Conservation (phyloP, 2,329 filamentous ascomycete genomes). For the Diaporthe velutina region DNA sequence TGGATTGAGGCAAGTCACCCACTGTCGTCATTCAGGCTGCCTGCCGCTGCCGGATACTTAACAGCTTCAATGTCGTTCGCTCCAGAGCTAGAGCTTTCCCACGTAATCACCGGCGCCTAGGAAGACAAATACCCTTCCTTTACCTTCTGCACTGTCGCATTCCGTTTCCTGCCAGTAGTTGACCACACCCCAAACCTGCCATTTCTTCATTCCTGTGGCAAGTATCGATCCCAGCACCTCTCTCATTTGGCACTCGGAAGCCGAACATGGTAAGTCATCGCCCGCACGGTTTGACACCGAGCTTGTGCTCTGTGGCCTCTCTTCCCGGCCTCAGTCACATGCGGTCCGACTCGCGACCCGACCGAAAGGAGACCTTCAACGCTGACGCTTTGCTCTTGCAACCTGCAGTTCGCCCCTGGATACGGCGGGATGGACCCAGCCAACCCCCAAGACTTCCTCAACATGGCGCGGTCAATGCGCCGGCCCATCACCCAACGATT, state of each 20-base stretch:
- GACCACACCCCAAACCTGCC: not conserved
- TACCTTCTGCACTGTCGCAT: not conserved
- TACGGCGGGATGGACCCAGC: conserved; percentile 60
- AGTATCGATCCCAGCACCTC: not conserved
- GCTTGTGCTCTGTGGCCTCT: not conserved
- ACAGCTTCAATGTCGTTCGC: conserved; percentile 1
- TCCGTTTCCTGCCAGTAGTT: not conserved
- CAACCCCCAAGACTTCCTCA: conserved; percentile 63
- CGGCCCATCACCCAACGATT: conserved; percentile 78
- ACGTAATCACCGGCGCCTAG: no score
- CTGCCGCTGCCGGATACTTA: conserved; percentile 25
- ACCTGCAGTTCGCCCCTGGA: conserved; percentile 51
- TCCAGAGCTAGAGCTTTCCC: not conserved
- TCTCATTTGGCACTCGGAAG: not conserved
- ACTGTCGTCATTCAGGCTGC: conserved; percentile 39
- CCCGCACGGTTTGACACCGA: not conserved
- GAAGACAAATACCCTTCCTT: not conserved
- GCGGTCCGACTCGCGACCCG: not conserved
- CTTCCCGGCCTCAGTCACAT: not conserved
- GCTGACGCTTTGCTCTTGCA: conserved; percentile 31
- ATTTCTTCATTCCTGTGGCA: not conserved
- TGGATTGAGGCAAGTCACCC: not conserved
- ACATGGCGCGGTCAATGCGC: conserved; percentile 60
- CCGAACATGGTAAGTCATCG: conserved; percentile 43
- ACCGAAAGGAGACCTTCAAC: no score